A percentile compares a stretch with the other conserved stretches of the same genome.
Conservation (phyloP, 2,329 filamentous ascomycete species). For the Chalara sp. region DNA sequence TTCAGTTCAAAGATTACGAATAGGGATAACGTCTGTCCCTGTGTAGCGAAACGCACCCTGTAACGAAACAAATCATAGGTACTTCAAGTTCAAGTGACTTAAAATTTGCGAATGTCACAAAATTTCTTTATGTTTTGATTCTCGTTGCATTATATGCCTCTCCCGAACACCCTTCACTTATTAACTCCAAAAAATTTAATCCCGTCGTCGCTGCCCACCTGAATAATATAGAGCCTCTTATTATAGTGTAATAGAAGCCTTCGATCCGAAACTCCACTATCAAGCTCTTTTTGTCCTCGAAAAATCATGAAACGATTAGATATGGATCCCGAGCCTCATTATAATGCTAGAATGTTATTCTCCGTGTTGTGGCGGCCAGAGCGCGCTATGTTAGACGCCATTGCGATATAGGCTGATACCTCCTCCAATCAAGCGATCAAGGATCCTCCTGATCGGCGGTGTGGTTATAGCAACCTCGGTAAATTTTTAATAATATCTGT, state of each 20-base stretch:
- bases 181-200: slow-evolving; percentile 5
- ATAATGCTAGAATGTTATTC: slow-evolving; percentile 1
- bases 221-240: slow-evolving; percentile 1
- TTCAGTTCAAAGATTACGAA: too few relatives aligned
- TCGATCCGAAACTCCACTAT: not conserved
- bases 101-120: slow-evolving; percentile 4
- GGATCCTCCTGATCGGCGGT: slow-evolving; percentile 1
- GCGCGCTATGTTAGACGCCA: not conserved
- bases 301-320: not conserved
- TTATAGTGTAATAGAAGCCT: not conserved
- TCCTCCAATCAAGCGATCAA: slow-evolving; percentile 4
- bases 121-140: slow-evolving; percentile 1
- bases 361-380: not conserved
- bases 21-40: too few relatives aligned
- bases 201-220: not conserved
- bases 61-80: not conserved
- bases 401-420: not conserved
- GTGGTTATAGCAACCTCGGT: slow-evolving; percentile 1
- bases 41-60: not conserved
- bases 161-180: not conserved
- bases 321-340: slow-evolving; percentile 1
- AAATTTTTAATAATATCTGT: not conserved
- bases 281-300: not conserved
- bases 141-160: not conserved
- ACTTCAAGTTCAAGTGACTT: slow-evolving; percentile 22